Evolutionary conservation across 805 yeast species (phyloP).

Genomic region (Ogataea angusta): DNA sequence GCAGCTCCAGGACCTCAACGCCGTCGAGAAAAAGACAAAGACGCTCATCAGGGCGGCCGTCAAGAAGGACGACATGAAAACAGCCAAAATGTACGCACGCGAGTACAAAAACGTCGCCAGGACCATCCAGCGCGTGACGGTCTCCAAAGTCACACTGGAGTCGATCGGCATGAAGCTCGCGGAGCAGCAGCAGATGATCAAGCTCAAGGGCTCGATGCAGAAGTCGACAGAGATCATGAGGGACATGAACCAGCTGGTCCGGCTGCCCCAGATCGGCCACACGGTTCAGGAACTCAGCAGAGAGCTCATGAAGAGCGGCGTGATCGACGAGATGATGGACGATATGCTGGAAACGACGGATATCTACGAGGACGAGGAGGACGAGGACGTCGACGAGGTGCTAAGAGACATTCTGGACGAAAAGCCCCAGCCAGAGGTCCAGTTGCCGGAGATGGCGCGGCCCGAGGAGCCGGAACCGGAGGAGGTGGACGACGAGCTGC

Average conservation of each 20-base stretch:
- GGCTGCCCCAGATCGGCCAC: slow-evolving; percentile 72
- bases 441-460: slow-evolving; percentile 17
- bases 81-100: slow-evolving; percentile 76
- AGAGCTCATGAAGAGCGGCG: slow-evolving; percentile 81
- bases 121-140: slow-evolving; percentile 70
- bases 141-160: slow-evolving; percentile 81
- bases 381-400: slow-evolving; percentile 61
- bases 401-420: slow-evolving; percentile 43
- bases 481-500: slow-evolving; percentile 69
- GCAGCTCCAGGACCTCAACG: slow-evolving; percentile 58
- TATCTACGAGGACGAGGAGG: slow-evolving; percentile 65
- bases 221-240: slow-evolving; percentile 78
- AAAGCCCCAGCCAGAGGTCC: slow-evolving; percentile 30
- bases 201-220: slow-evolving; percentile 77
- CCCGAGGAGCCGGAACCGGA: slow-evolving; percentile 30
- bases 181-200: slow-evolving; percentile 85
- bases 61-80: slow-evolving; percentile 68
- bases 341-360: slow-evolving; percentile 75
- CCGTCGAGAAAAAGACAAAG: slow-evolving; percentile 72
- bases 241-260: slow-evolving; percentile 78
- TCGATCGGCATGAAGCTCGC: slow-evolving; percentile 85
- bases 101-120: slow-evolving; percentile 73
- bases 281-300: slow-evolving; percentile 84
- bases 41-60: slow-evolving; percentile 69
- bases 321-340: slow-evolving; percentile 92